A percentile compares a stretch with the other conserved stretches of the same genome.
Conservation (phyloP, 148 eudicot species). For the Vaccinium macrocarpon region DNA sequence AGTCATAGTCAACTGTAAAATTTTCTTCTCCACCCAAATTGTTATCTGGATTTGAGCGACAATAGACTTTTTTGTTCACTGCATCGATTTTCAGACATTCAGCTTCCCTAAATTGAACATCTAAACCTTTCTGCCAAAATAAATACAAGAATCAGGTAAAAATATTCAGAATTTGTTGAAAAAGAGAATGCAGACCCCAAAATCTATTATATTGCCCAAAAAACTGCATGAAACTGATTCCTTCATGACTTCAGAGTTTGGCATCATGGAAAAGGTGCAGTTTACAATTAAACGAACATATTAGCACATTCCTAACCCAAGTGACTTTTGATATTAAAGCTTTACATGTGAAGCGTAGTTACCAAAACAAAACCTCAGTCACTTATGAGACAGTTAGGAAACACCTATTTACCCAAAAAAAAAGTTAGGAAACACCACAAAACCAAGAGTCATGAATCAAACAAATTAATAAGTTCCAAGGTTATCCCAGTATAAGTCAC, state of each 20-base stretch:
- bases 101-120: slow-evolving; percentile 27
- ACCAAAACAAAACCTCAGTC: not conserved
- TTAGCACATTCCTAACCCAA: not conserved
- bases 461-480: not conserved
- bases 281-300: not conserved
- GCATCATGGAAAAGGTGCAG: not conserved
- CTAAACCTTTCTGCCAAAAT: slow-evolving; percentile 21
- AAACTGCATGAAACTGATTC: not conserved
- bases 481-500: not conserved
- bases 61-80: slow-evolving; percentile 23
- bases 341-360: not conserved
- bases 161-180: not conserved
- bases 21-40: slow-evolving; percentile 16
- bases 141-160: not conserved
- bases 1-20: slow-evolving; percentile 23
- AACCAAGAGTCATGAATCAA: not conserved
- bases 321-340: not conserved
- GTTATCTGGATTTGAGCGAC: slow-evolving; percentile 16
- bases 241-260: not conserved
- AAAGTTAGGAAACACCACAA: not conserved
- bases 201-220: not conserved
- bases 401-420: too few relatives aligned
- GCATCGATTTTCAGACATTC: slow-evolving; percentile 23
- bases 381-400: not conserved
- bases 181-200: not conserved